phyloP scores from a whole-genome alignment of 2,329 filamentous ascomycete species.

The Stachybotrys elegans region DNA sequence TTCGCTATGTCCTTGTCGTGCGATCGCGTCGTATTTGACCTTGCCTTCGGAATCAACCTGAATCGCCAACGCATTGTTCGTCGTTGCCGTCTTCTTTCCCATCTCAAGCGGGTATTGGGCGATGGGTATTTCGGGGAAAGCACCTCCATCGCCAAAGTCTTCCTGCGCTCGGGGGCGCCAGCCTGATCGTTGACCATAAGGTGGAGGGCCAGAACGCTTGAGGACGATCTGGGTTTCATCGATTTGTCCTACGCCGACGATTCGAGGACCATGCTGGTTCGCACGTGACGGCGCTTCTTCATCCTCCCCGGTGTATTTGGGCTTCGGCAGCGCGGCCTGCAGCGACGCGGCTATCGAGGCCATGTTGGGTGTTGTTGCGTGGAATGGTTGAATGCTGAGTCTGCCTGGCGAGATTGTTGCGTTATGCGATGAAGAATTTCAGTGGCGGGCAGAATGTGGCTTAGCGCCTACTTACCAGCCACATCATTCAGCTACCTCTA shows the following conservation, averaged over 20 bases:
- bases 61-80: conserved; percentile 84
- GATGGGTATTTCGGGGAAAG: conserved; percentile 88
- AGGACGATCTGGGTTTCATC: conserved; percentile 83
- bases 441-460: conserved; percentile 20
- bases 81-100: conserved; percentile 70
- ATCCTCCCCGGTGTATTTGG: conserved; percentile 85
- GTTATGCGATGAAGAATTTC: conserved; percentile 25
- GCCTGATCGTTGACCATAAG: conserved; percentile 80
- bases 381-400: conserved; percentile 10
- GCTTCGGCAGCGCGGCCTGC: conserved; percentile 76
- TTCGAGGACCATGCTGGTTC: conserved; percentile 73
- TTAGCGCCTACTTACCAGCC: conserved; percentile 19
- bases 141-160: conserved; percentile 93
- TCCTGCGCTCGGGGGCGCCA: conserved; percentile 87
- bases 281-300: conserved; percentile 70
- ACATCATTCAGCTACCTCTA: conserved; percentile 9
- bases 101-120: conserved; percentile 96
- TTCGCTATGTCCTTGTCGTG: conserved; percentile 79
- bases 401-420: not conserved
- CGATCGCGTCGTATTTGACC: conserved; percentile 95
- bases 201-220: conserved; percentile 76
- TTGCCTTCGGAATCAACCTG: conserved; percentile 89
- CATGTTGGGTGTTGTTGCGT: conserved; percentile 36
- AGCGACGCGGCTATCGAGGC: conserved; percentile 66
- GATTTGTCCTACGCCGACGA: conserved; percentile 73